A percentile compares a stretch with the other conserved stretches of the same genome.
These are phyloP conservation scores for Phytophthora rubi DNA, from an alignment of 352 stramenopile species.

Conservation along the genomic window DNA sequence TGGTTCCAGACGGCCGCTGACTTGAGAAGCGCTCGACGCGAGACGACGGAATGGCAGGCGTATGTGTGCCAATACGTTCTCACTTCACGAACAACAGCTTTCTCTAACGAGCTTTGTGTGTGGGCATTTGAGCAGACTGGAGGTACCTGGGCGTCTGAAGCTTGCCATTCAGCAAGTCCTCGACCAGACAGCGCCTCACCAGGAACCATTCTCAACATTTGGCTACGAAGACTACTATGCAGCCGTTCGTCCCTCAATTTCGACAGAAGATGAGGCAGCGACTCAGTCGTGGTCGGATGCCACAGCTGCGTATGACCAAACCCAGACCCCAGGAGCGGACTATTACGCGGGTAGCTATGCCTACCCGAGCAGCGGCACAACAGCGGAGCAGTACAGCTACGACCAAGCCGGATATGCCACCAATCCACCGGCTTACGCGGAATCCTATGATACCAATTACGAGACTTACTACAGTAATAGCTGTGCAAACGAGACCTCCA, in stretches of 20 bases:
- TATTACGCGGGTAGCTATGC: constrained; percentile 26
- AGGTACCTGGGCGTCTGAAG: constrained; percentile 63
- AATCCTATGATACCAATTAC: constrained; percentile 5
- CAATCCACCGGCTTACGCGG: constrained; percentile 18
- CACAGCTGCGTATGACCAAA: constrained; percentile 5
- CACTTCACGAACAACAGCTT: not conserved
- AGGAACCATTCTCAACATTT: constrained; percentile 16
- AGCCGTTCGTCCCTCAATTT: constrained; percentile 22
- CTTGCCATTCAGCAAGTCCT: constrained; percentile 72
- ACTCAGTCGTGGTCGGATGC: constrained; percentile 17
- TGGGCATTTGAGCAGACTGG: constrained; percentile 34
- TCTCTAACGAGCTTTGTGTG: not conserved
- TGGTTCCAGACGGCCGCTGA: constrained; percentile 75
- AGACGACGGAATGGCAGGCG: constrained; percentile 57
- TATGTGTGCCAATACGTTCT: constrained; percentile 28
- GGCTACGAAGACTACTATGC: constrained; percentile 39
- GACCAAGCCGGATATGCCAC: constrained; percentile 8
- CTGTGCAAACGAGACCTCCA: not conserved
- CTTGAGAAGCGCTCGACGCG: constrained; percentile 49
- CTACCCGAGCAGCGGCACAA: constrained; percentile 10
- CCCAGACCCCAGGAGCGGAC: constrained; percentile 16
- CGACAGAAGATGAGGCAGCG: constrained; percentile 11
- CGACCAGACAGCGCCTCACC: constrained; percentile 34
- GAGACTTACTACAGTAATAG: constrained; percentile 20
- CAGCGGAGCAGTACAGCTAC: constrained; percentile 5